Base-by-base conservation (phyloP, 805 yeast genomes). In the Starmera caribaea region DNA sequence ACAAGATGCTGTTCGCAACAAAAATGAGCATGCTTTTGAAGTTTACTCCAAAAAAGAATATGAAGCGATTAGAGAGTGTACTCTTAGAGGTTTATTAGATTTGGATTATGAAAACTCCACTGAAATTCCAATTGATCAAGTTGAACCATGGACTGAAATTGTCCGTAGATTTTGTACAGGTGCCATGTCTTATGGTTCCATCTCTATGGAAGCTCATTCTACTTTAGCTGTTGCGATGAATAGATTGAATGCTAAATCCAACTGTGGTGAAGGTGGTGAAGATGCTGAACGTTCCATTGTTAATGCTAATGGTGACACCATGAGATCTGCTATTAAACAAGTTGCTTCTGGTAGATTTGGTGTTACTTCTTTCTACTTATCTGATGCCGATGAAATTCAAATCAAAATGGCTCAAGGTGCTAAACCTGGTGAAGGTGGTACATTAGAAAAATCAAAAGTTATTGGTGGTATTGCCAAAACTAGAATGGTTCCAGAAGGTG, bases 371-470 rank as follows among this genome's bases (percentile, higher is more conserved):
- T 77, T 81, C 64, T 90, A 92, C 62, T 71, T 90, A 53, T 79
- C 96, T 30, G 97, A 90, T 65, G 95, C 97, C 34, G 97, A 90
- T 55, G 97, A 90, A 68, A 77, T 90, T 47, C 98, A 90, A 66
- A 92, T 90, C 63, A 90, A 90, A 68, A 88, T 90, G 89, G 97
- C 97, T 9, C 98, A 90, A 67, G 97, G 98, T 67, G 98, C 98
- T 40, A 90, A 90, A 66, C 97, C 97, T 10, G 98, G 97, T 69
- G 97, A 92, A 71, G 98, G 98, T 73, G 98, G 98, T 73, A 33
- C 35, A 8, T 21, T 33, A 17, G 17, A 33, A 8, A 33, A 33
- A 33, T 21, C 28, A 67, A 90, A 90, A 65, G 98, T 90, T 37
- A 75, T 90, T 24, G 76, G 71, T 43, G 75, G 76, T 37, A 90